phyloP scores from a whole-genome alignment of 345 rosid species.

The Eucalyptus polyanthemos region DNA sequence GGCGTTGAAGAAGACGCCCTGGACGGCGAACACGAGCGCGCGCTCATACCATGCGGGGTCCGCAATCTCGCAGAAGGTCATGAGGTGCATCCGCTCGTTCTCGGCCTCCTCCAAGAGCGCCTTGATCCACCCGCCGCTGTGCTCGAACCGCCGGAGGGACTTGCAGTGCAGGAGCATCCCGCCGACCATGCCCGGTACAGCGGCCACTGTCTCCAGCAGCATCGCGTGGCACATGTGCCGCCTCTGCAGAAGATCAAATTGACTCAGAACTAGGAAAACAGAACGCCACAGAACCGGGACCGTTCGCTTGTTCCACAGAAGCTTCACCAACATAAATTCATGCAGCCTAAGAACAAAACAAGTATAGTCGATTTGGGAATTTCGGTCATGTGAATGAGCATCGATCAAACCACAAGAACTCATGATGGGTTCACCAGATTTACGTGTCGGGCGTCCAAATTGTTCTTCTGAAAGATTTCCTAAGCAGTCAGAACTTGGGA shows the following conservation, averaged over 20 bases:
- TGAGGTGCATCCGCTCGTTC: slow-evolving; percentile 62
- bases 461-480: neutral
- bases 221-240: slow-evolving; percentile 65
- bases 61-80: slow-evolving; percentile 50
- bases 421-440: neutral
- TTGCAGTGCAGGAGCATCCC: slow-evolving; percentile 57
- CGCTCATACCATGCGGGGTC: slow-evolving; percentile 51
- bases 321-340: neutral
- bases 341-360: neutral
- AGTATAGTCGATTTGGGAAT: neutral
- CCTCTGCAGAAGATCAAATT: slow-evolving; percentile 6
- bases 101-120: slow-evolving; percentile 56
- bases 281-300: neutral
- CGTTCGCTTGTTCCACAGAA: neutral
- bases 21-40: slow-evolving; percentile 40
- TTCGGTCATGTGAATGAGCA: neutral
- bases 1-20: slow-evolving; percentile 47
- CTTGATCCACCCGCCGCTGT: slow-evolving; percentile 63
- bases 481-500: neutral
- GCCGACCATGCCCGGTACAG: slow-evolving; percentile 61
- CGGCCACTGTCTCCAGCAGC: slow-evolving; percentile 55
- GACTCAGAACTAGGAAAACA: neutral
- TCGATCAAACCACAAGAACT: neutral
- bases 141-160: slow-evolving; percentile 46
- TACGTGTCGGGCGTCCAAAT: neutral